Percentiles rank a stretch among this genome's conserved stretches.
Conservation (phyloP, 1,139 yeast species). For the Meyerozyma athensensis region DNA sequence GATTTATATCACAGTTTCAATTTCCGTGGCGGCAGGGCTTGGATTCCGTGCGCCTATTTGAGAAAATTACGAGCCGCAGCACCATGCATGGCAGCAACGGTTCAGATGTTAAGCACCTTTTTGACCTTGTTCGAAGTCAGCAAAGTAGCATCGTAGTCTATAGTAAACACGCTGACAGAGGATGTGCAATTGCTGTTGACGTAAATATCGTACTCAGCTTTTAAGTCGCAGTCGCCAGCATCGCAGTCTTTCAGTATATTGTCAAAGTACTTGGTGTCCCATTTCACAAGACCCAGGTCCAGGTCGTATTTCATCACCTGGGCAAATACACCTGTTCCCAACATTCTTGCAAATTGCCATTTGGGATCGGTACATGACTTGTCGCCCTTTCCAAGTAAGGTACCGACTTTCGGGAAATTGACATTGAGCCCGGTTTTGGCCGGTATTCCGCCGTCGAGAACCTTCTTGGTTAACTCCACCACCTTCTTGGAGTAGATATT, state of each 20-base stretch:
- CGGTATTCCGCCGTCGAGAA: conserved; percentile 4
- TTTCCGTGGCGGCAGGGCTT: background rate
- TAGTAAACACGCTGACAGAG: conserved; percentile 4
- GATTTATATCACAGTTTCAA: background rate
- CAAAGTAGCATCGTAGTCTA: conserved; percentile 14
- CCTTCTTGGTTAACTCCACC: conserved; percentile 7
- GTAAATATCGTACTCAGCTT: conserved; percentile 2
- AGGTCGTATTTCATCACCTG: conserved; percentile 3
- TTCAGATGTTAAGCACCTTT: background rate
- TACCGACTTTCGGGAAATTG: conserved; percentile 7
- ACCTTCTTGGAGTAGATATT: conserved; percentile 15
- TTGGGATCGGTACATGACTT: conserved; percentile 6
- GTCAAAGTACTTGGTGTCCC: background rate
- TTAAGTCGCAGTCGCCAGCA: conserved; percentile 5
- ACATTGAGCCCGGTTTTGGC: conserved; percentile 6
- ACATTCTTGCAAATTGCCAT: conserved; percentile 4
- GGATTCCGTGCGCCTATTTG: background rate
- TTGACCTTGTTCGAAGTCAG: conserved; percentile 23
- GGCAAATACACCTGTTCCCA: conserved; percentile 2
- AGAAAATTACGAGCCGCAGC: background rate
- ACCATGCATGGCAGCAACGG: background rate
- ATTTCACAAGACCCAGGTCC: background rate
- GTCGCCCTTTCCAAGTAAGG: conserved; percentile 10
- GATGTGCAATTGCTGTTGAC: conserved; percentile 2
- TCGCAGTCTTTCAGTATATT: conserved; percentile 1